phyloP scores from a whole-genome alignment of 495 filamentous ascomycete genomes.

The Trichoderma erinaceum region DNA sequence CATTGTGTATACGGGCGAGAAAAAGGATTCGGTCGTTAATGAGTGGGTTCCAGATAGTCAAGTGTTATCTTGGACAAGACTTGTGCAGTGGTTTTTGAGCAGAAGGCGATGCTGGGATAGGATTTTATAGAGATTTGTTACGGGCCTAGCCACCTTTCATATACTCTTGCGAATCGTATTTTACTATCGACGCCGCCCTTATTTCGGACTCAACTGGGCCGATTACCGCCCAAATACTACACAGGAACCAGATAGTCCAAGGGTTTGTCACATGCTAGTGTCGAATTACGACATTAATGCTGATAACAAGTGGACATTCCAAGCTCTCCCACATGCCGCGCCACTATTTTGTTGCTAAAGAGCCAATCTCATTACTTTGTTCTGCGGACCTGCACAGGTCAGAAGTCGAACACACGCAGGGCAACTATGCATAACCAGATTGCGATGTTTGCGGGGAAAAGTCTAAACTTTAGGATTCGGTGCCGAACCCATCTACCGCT shows the following conservation, averaged over 20 bases:
- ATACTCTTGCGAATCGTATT: neutral
- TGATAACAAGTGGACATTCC: neutral
- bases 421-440: neutral
- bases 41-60: too few species aligned
- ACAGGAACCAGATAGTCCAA: neutral
- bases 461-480: neutral
- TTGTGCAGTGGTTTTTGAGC: neutral
- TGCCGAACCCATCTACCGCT: neutral
- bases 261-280: neutral
- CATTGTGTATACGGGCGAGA: neutral
- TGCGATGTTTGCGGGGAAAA: neutral
- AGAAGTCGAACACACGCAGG: neutral
- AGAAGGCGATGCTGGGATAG: neutral
- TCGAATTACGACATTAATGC: neutral
- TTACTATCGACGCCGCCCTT: neutral
- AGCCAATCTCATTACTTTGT: neutral
- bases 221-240: neutral
- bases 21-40: neutral
- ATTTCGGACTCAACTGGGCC: neutral
- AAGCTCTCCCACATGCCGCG: neutral
- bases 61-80: neutral
- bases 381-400: neutral
- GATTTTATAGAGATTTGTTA: neutral
- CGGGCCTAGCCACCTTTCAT: neutral
- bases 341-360: neutral